Evolutionary conservation across 352 stramenopile genomes (phyloP).

Genomic region (Phytophthora foliorum): DNA sequence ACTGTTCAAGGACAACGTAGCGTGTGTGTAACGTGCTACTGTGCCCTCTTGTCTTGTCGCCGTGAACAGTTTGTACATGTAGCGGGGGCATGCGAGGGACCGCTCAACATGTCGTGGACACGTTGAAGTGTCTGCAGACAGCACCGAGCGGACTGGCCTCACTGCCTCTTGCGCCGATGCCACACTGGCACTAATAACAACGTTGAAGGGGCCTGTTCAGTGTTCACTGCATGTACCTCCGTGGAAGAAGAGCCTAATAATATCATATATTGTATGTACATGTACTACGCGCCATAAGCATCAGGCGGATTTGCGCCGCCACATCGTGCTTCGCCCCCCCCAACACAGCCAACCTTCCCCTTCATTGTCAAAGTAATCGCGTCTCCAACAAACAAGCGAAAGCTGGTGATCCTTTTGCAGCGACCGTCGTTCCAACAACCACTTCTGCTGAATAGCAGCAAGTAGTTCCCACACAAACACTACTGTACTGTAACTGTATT

Average conservation of each 20-base stretch:
- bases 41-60: slow-evolving; percentile 31
- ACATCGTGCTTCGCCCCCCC: slow-evolving; percentile 22
- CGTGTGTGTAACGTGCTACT: slow-evolving; percentile 26
- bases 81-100: not conserved
- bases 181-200: slow-evolving; percentile 11
- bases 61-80: slow-evolving; percentile 13
- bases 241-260: not conserved
- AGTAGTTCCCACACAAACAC: too few relatives aligned
- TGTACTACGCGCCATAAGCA: not conserved
- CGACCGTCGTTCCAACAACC: slow-evolving; percentile 18
- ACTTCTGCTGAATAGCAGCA: slow-evolving; percentile 8
- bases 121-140: slow-evolving; percentile 25
- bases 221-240: not conserved
- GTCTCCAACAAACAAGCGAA: not conserved
- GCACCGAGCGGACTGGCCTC: slow-evolving; percentile 13
- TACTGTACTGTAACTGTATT: too few relatives aligned
- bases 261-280: too few relatives aligned
- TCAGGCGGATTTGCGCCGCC: slow-evolving; percentile 20
- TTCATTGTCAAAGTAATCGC: not conserved
- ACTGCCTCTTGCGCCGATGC: slow-evolving; percentile 12
- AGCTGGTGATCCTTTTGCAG: slow-evolving; percentile 9
- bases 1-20: slow-evolving; percentile 13
- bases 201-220: not conserved
- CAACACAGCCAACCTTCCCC: slow-evolving; percentile 1
- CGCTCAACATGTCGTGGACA: not conserved